These are phyloP conservation scores for Populus tremula DNA, from an alignment of 345 rosid species.

Conservation along the genomic window DNA sequence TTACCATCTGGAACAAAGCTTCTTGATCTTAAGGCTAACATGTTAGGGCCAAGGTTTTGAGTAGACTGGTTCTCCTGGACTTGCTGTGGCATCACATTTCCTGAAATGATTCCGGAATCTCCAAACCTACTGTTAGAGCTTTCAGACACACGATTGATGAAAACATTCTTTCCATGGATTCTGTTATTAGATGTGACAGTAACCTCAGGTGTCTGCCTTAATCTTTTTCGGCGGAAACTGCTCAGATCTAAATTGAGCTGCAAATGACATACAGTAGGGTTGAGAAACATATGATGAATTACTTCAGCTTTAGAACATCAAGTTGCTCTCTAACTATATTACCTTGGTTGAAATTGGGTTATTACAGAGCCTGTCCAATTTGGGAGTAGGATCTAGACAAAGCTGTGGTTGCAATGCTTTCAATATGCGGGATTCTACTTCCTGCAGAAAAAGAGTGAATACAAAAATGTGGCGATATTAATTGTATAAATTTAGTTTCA, in stretches of 20 bases:
- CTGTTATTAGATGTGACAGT: conserved; percentile 55
- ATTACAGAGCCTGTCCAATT: conserved; percentile 72
- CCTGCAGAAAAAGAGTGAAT: conserved; percentile 43
- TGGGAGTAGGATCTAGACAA: conserved; percentile 85
- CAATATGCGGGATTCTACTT: conserved; percentile 89
- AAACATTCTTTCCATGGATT: conserved; percentile 73
- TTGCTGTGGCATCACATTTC: conserved; percentile 54
- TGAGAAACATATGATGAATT: conserved; percentile 9
- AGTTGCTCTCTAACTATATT: conserved; percentile 7
- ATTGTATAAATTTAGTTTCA: not conserved
- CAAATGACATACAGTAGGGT: conserved; percentile 20
- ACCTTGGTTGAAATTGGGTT: conserved; percentile 59
- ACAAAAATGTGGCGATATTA: conserved; percentile 7
- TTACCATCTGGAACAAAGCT: conserved; percentile 51
- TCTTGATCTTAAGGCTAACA: conserved; percentile 53
- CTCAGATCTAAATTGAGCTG: conserved; percentile 73
- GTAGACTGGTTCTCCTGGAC: conserved; percentile 51
- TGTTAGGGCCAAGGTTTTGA: conserved; percentile 54
- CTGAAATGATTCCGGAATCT: conserved; percentile 46
- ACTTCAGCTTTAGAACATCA: conserved; percentile 1
- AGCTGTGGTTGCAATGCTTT: conserved; percentile 92
- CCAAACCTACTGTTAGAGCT: conserved; percentile 53
- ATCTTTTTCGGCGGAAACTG: conserved; percentile 66
- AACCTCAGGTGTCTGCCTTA: conserved; percentile 61
- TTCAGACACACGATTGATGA: conserved; percentile 66